These are phyloP conservation scores for Oryza longistaminata DNA, from an alignment of 176 grass and related monocot genomes.

Conservation along the genomic window DNA sequence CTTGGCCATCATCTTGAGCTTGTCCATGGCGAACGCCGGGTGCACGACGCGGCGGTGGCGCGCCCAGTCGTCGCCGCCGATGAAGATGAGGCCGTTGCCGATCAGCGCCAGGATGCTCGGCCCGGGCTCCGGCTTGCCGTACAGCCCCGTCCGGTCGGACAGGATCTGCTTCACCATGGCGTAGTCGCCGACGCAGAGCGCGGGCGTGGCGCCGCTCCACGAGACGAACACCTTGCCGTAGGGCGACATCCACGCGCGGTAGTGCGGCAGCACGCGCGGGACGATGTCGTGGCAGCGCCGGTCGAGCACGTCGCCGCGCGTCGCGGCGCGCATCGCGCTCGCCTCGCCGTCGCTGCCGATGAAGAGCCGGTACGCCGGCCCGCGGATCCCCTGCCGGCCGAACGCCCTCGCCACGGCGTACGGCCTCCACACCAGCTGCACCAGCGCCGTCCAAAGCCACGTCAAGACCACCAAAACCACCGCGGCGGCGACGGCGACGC, in stretches of 20 bases:
- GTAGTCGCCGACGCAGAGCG: conserved; percentile 43
- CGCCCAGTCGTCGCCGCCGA: conserved; percentile 55
- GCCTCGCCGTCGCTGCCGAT: conserved; percentile 40
- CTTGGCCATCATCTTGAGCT: conserved; percentile 66
- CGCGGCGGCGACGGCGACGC: not conserved
- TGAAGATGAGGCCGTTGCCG: conserved; percentile 46
- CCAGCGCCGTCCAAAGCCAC: conserved; percentile 35
- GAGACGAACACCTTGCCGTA: conserved; percentile 54
- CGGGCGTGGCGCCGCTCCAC: conserved; percentile 47
- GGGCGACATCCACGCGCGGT: conserved; percentile 21
- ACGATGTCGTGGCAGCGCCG: conserved; percentile 50
- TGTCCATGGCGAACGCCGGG: conserved; percentile 79
- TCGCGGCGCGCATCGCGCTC: conserved; percentile 37
- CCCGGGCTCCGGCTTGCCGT: conserved; percentile 3
- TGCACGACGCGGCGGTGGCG: conserved; percentile 61
- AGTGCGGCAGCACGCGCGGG: conserved; percentile 42
- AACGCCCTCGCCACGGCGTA: conserved; percentile 36
- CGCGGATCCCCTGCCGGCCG: conserved; percentile 42
- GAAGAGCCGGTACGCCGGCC: conserved; percentile 51
- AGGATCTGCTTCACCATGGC: conserved; percentile 55
- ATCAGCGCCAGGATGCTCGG: conserved; percentile 42
- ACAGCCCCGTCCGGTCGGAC: conserved; percentile 44
- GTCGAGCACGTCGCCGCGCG: conserved; percentile 35
- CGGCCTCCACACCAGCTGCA: conserved; percentile 53
- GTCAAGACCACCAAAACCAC: not conserved